phyloP scores from a whole-genome alignment of 176 grass and related monocot genomes.

The Oryza nivara region DNA sequence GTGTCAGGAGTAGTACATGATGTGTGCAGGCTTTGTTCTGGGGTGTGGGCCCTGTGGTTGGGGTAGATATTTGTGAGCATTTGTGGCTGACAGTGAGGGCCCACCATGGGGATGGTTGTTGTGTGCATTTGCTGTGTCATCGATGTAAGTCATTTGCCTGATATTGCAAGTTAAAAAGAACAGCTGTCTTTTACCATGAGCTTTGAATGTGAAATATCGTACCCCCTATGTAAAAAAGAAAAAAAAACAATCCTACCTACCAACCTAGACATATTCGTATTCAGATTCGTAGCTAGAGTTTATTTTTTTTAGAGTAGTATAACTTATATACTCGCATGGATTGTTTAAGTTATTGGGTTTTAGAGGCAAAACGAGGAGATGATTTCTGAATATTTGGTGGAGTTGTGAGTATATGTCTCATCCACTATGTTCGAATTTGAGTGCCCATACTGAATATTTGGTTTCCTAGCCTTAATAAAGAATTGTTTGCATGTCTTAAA shows the following conservation, averaged over 20 bases:
- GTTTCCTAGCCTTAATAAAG: no score
- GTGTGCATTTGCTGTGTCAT: background rate
- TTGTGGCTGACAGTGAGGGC: background rate
- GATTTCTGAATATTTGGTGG: no score
- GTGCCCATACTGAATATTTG: no score
- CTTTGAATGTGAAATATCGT: background rate
- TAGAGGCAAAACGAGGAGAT: no score
- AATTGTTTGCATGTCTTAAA: background rate
- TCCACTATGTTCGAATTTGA: no score
- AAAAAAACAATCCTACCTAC: no score
- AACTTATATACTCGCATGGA: background rate
- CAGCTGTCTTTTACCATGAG: background rate
- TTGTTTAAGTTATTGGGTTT: no score
- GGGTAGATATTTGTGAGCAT: constrained; percentile 11
- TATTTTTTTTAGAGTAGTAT: no score
- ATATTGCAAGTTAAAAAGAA: background rate
- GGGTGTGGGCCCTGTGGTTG: background rate
- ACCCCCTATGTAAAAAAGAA: no score
- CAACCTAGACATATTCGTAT: no score
- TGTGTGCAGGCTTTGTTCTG: background rate
- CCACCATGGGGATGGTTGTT: background rate
- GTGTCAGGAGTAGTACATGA: constrained; percentile 13
- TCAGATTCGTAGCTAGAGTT: no score
- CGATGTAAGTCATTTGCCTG: background rate
- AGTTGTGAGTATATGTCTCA: no score